A percentile compares a stretch with the other conserved stretches of the same genome.
Conservation (phyloP, 2,329 filamentous ascomycete genomes). For the Calonectria leucothoes region DNA sequence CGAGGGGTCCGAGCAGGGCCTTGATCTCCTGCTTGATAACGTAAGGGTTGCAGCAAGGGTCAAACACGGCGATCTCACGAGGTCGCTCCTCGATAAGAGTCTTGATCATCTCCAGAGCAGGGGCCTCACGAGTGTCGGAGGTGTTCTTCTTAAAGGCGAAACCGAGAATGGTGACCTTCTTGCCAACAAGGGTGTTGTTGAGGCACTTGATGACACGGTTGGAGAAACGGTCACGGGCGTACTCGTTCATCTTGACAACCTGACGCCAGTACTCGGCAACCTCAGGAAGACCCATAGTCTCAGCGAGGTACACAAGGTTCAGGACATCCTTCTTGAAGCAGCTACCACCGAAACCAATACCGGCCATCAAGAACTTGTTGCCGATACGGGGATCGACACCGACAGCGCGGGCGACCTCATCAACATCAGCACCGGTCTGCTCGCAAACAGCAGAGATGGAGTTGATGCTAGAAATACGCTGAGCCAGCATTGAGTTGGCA, state of each 20-base stretch:
- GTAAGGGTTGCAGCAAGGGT: slow-evolving; percentile 69
- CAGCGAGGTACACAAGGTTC: slow-evolving; percentile 78
- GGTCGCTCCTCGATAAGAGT: slow-evolving; percentile 73
- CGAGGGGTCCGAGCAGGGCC: slow-evolving; percentile 52
- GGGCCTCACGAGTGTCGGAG: slow-evolving; percentile 78
- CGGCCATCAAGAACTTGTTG: slow-evolving; percentile 77
- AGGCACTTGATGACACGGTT: slow-evolving; percentile 73
- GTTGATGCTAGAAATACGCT: slow-evolving; percentile 85
- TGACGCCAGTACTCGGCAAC: slow-evolving; percentile 81
- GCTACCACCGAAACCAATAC: slow-evolving; percentile 82
- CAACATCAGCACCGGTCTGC: slow-evolving; percentile 79
- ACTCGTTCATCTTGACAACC: slow-evolving; percentile 82
- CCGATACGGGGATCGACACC: slow-evolving; percentile 80
- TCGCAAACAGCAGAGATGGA: slow-evolving; percentile 85
- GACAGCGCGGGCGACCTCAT: slow-evolving; percentile 75
- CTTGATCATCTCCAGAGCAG: slow-evolving; percentile 75
- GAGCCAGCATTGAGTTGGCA: slow-evolving; percentile 83
- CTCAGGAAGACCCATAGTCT: slow-evolving; percentile 75
- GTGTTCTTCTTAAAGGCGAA: slow-evolving; percentile 87
- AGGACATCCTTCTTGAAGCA: slow-evolving; percentile 87
- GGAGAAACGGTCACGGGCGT: slow-evolving; percentile 76
- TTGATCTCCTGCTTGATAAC: slow-evolving; percentile 64
- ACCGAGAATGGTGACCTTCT: slow-evolving; percentile 79
- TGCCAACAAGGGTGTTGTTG: slow-evolving; percentile 75
- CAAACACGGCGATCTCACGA: slow-evolving; percentile 74